Evolutionary conservation across 179 eudicot species (phyloP).

Genomic region (Monotropa hypopitys): DNA sequence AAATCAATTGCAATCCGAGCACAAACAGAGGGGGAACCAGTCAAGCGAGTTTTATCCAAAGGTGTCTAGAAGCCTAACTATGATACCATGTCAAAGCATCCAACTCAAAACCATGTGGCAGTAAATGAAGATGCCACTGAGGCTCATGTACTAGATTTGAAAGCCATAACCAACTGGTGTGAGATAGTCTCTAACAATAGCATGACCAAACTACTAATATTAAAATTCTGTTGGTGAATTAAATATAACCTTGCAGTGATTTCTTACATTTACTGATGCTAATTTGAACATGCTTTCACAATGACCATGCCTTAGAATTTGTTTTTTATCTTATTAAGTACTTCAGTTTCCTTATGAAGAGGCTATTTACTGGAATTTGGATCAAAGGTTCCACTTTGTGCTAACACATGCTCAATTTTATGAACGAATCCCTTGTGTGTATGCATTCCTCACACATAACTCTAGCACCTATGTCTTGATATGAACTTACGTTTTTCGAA

Average conservation of each 20-base stretch:
- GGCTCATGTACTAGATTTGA: background rate
- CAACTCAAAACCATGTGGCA: background rate
- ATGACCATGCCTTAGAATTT: background rate
- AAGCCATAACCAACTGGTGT: background rate
- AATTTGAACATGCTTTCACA: background rate
- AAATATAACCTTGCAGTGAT: background rate
- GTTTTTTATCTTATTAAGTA: background rate
- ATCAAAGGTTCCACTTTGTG: background rate
- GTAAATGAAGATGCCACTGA: background rate
- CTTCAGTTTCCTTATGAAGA: background rate
- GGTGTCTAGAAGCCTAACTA: background rate
- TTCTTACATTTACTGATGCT: background rate
- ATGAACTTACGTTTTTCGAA: background rate
- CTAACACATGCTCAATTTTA: background rate
- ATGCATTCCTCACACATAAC: background rate
- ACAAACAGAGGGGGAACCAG: background rate
- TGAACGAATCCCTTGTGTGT: background rate
- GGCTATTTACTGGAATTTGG: background rate
- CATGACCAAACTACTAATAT: background rate
- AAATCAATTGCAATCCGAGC: background rate
- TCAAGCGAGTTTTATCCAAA: background rate
- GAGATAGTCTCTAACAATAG: background rate
- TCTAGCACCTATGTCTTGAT: background rate
- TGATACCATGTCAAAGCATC: background rate
- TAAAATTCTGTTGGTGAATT: background rate